A percentile compares a stretch with the other conserved stretches of the same genome.
These are phyloP conservation scores for Closterium sp. DNA, from an alignment of 139 green algal genomes.

Conservation along the genomic window DNA sequence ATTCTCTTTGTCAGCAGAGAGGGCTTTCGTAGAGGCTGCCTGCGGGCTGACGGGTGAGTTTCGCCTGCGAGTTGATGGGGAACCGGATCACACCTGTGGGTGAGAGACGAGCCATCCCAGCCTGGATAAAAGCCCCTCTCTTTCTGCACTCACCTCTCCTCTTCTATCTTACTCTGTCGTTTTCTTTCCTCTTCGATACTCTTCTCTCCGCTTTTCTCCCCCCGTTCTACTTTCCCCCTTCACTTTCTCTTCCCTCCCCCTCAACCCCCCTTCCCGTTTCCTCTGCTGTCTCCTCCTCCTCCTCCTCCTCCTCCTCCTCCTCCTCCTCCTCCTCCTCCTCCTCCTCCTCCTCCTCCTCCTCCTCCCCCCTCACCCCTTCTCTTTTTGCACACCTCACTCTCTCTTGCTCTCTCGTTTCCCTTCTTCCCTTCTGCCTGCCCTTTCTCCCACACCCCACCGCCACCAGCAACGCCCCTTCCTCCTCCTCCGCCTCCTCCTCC, in stretches of 20 bases:
- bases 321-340: background rate
- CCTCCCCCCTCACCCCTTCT: background rate
- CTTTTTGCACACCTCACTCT: too few species aligned
- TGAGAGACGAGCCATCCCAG: too few species aligned
- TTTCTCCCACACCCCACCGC: too few species aligned
- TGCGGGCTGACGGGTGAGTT: slow-evolving; percentile 52
- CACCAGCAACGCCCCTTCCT: background rate
- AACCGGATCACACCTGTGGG: too few species aligned
- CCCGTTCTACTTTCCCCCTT: background rate
- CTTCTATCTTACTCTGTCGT: background rate
- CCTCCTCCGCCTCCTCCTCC: background rate
- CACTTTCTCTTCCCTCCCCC: background rate
- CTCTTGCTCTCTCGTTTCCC: background rate
- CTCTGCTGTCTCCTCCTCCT: background rate
- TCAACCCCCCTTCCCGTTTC: background rate
- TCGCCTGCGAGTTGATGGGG: too few species aligned
- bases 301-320: background rate
- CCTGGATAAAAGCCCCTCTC: too few species aligned
- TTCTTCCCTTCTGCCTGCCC: background rate
- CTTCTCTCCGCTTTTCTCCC: background rate
- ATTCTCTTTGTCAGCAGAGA: slow-evolving; percentile 85
- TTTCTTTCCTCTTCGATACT: background rate
- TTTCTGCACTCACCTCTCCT: background rate
- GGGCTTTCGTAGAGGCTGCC: slow-evolving; percentile 78
- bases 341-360: background rate